phyloP scores from a whole-genome alignment of 345 rosid species.

The Syzygium oleosum region DNA sequence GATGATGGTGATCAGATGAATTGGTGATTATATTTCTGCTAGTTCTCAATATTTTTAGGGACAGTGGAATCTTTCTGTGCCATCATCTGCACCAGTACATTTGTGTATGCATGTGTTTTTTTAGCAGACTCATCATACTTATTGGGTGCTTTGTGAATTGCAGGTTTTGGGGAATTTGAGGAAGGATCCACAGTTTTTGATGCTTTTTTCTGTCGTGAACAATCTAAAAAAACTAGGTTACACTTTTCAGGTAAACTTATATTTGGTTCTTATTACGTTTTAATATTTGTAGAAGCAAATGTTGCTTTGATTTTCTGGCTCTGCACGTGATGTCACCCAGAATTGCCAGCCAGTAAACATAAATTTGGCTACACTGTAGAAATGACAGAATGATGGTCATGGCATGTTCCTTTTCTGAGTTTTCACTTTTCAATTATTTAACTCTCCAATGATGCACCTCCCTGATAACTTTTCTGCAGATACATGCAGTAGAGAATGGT shows the following conservation, averaged over 20 bases:
- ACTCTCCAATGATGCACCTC: slow-evolving; percentile 18
- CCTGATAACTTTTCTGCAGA: slow-evolving; percentile 36
- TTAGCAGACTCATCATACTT: slow-evolving; percentile 1
- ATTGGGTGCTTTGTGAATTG: slow-evolving; percentile 10
- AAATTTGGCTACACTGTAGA: neutral
- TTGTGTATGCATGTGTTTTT: neutral
- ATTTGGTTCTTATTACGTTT: neutral
- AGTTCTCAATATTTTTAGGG: neutral
- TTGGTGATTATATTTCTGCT: neutral
- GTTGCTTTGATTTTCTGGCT: neutral
- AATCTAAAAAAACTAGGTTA: slow-evolving; percentile 84
- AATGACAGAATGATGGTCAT: neutral
- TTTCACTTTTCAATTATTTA: slow-evolving; percentile 9
- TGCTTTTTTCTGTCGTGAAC: slow-evolving; percentile 72
- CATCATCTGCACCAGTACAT: neutral
- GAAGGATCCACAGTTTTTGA: slow-evolving; percentile 56
- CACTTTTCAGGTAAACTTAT: slow-evolving; percentile 48
- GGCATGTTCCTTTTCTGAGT: neutral
- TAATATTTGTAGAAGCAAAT: neutral
- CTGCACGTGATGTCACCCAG: neutral
- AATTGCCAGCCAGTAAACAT: neutral
- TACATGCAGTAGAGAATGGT: slow-evolving; percentile 54
- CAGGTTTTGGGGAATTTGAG: slow-evolving; percentile 81
- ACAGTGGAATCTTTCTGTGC: neutral
- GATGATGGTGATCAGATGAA: neutral